A percentile compares a stretch with the other conserved stretches of the same genome.
Conservation (phyloP, 1,139 yeast species). For the Geotrichum siamense region DNA sequence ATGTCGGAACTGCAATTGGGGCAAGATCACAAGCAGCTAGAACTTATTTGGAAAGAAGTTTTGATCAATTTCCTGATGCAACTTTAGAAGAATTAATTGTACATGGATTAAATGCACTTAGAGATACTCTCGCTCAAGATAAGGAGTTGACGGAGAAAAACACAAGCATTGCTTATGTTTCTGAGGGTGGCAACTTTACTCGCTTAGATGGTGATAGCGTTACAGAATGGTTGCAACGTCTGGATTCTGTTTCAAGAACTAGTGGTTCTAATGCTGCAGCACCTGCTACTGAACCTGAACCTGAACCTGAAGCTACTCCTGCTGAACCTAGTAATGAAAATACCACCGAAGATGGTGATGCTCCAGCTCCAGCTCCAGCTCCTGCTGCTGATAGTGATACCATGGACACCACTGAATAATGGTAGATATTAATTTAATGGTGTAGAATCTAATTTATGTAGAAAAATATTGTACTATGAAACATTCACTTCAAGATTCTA, state of each 20-base stretch:
- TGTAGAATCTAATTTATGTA: neutral
- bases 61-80: constrained; percentile 57
- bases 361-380: constrained; percentile 22
- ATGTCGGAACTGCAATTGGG: constrained; percentile 92
- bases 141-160: constrained; percentile 78
- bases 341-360: constrained; percentile 20
- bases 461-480: too few species aligned
- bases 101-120: constrained; percentile 83
- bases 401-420: constrained; percentile 25
- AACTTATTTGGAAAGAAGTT: constrained; percentile 84
- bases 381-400: constrained; percentile 17
- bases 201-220: constrained; percentile 83
- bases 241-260: constrained; percentile 47
- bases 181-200: constrained; percentile 65
- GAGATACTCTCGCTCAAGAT: constrained; percentile 92
- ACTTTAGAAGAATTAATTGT: constrained; percentile 68
- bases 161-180: constrained; percentile 88
- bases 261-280: constrained; percentile 23
- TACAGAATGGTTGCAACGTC: constrained; percentile 61
- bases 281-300: constrained; percentile 26
- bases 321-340: constrained; percentile 18
- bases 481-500: too few species aligned
- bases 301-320: constrained; percentile 18
- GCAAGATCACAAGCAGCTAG: constrained; percentile 98
- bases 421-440: neutral